phyloP scores from a whole-genome alignment of 257 asterid genomes.

The Solanum corneliomulleri region DNA sequence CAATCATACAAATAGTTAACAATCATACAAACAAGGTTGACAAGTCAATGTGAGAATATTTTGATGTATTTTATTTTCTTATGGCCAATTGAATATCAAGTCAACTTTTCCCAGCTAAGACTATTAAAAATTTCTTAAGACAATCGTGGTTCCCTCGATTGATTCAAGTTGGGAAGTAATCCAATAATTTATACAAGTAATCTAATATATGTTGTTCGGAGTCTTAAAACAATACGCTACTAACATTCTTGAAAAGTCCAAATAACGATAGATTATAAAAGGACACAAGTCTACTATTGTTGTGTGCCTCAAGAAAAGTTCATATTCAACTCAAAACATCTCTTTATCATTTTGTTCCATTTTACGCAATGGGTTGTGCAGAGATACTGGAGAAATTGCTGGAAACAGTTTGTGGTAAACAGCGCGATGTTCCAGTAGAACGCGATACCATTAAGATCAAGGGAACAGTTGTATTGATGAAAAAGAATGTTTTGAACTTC shows the following conservation, averaged over 20 bases:
- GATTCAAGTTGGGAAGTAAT: not conserved
- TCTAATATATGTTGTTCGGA: not conserved
- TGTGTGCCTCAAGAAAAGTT: not conserved
- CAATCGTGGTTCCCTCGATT: not conserved
- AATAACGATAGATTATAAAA: not conserved
- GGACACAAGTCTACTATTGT: not conserved
- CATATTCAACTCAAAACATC: not conserved
- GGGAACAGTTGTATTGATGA: conserved; percentile 50
- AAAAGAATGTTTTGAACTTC: conserved; percentile 50
- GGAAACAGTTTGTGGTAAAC: conserved; percentile 3
- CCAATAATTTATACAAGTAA: not conserved
- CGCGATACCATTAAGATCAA: conserved; percentile 19
- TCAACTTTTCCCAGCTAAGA: not conserved
- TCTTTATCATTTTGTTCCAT: not conserved
- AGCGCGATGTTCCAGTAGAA: not conserved
- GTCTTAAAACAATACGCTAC: not conserved
- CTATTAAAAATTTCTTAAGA: not conserved
- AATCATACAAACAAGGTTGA: not conserved
- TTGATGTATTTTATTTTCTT: not conserved
- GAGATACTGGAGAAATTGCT: conserved; percentile 1
- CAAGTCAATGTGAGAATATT: not conserved
- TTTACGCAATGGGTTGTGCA: not conserved
- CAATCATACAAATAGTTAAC: no score
- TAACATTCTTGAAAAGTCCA: not conserved
- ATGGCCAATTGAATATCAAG: not conserved